These are phyloP conservation scores for Claviceps humidiphila DNA, from an alignment of 2,329 filamentous ascomycete species.

Conservation along the genomic window DNA sequence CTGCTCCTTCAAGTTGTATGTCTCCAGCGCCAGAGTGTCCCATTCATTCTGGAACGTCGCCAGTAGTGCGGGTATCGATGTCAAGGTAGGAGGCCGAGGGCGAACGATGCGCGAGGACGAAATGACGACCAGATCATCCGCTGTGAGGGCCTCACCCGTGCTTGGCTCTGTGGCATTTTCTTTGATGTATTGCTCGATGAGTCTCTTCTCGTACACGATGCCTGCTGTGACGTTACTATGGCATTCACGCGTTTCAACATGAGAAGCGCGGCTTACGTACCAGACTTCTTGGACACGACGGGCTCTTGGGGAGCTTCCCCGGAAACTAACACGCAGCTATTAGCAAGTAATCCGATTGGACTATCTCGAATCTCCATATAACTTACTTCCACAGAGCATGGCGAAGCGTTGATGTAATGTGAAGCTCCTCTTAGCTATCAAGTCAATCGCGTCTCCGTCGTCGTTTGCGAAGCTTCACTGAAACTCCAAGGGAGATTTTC, in stretches of 20 bases:
- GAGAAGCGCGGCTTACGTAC: slow-evolving; percentile 33
- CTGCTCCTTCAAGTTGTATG: slow-evolving; percentile 81
- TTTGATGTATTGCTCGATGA: slow-evolving; percentile 89
- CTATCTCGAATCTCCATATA: background rate
- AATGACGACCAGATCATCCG: slow-evolving; percentile 78
- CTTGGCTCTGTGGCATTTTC: slow-evolving; percentile 89
- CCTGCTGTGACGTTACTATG: slow-evolving; percentile 32
- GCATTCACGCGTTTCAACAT: background rate
- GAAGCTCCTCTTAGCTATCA: slow-evolving; percentile 10
- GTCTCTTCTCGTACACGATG: slow-evolving; percentile 83
- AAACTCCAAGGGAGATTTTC: slow-evolving; percentile 12
- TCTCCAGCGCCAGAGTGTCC: slow-evolving; percentile 86
- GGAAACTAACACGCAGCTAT: slow-evolving; percentile 50
- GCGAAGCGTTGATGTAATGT: slow-evolving; percentile 14
- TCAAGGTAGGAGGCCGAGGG: slow-evolving; percentile 82
- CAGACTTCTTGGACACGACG: slow-evolving; percentile 88
- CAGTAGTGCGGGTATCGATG: slow-evolving; percentile 88
- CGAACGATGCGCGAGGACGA: slow-evolving; percentile 73
- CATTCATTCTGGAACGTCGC: slow-evolving; percentile 96
- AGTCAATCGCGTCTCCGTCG: slow-evolving; percentile 9
- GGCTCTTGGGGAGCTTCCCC: slow-evolving; percentile 92
- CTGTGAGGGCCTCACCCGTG: slow-evolving; percentile 69
- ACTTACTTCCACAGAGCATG: slow-evolving; percentile 38
- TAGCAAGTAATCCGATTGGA: background rate
- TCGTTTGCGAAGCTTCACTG: slow-evolving; percentile 1